A percentile compares a stretch with the other conserved stretches of the same genome.
Evolutionary conservation across 2,329 filamentous ascomycete species (phyloP).

Genomic region (Talaromyces amestolkiae): DNA sequence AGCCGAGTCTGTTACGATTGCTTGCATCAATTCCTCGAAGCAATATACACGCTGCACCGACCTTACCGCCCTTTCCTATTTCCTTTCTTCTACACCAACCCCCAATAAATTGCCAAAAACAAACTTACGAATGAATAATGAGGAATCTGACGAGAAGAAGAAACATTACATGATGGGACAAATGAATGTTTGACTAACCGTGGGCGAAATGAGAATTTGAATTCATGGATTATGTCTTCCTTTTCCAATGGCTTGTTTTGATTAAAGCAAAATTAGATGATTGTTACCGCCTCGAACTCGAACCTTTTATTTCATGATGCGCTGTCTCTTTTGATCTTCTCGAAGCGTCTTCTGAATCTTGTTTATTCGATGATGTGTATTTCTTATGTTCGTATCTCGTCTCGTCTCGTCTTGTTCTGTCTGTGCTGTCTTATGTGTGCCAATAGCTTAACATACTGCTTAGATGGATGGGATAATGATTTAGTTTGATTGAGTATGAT

Average conservation of each 20-base stretch:
- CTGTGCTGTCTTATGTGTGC: conserved; percentile 3
- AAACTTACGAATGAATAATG: conserved; percentile 8
- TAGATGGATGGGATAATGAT: conserved; percentile 8
- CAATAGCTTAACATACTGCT: conserved; percentile 4
- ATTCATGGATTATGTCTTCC: not conserved
- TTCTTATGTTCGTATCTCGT: not conserved
- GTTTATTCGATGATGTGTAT: conserved; percentile 6
- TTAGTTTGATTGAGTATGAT: not conserved
- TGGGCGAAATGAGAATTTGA: not conserved
- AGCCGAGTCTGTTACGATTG: not conserved
- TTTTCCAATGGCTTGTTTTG: not conserved
- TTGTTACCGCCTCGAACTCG: conserved; percentile 4
- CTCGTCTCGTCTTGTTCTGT: not conserved
- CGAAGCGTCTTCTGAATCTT: conserved; percentile 8
- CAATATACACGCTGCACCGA: not conserved
- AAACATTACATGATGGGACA: conserved; percentile 3
- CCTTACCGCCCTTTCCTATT: not conserved
- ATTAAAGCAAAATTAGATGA: conserved; percentile 11
- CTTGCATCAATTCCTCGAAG: not conserved
- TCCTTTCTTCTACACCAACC: not conserved
- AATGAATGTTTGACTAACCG: conserved; percentile 2
- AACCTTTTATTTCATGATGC: not conserved
- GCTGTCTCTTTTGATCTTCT: not conserved
- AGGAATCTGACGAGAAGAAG: conserved; percentile 14
- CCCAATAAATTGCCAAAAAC: conserved; percentile 6